Evolutionary conservation across 768 basidiomycete species (phyloP), one percentile per base, ranked within the genome.

Genomic region (Russula ochroleuca): DNA sequence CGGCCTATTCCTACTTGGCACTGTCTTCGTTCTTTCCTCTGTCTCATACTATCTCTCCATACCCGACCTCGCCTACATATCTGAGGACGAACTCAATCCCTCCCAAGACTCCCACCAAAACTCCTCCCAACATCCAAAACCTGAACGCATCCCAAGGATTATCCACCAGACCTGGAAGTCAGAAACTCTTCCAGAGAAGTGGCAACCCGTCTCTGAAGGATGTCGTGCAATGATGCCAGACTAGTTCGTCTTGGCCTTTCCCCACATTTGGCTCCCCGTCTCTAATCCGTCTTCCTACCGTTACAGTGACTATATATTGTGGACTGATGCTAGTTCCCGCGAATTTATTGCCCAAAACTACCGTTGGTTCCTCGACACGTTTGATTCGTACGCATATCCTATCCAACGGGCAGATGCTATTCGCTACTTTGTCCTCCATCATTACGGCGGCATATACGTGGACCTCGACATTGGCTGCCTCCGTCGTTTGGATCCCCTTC

Each of bases 161-260:
- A 83, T 99, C 53, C 97, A 99, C 75, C 96, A 98, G 82, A 98
- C 97, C 25, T 99, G 97, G 97, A 97, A 95, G 80, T 86, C 89
- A 11, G 88, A 95, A 59, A 83, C 82, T 0, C 79, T 99, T 25
- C 97, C 97, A 2, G 75, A 79, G 49, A 81, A 83, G 64, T 99
- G 95, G 95, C 82, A 83, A 65, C 78, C 76, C 45, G 81, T 94
- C 50, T 94, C 94, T 31, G 81, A 92, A 73, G 85, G 80, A 33
- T 98, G 97, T 77, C 83, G 87, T 62, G 85, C 90, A 70, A 86
- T 97, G 81, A 94, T 95, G 87, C 83, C 92, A 7, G 94, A 97
- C 81, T 99, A 97, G 95, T 97, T 73, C 70, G 94, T 84, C 60
- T 19, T 37, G 37, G 14, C 54, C 52, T 40, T 62, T 57, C 31